Conservation (phyloP, 2,329 filamentous ascomycete genomes). For the Aspergillus nomiae region DNA sequence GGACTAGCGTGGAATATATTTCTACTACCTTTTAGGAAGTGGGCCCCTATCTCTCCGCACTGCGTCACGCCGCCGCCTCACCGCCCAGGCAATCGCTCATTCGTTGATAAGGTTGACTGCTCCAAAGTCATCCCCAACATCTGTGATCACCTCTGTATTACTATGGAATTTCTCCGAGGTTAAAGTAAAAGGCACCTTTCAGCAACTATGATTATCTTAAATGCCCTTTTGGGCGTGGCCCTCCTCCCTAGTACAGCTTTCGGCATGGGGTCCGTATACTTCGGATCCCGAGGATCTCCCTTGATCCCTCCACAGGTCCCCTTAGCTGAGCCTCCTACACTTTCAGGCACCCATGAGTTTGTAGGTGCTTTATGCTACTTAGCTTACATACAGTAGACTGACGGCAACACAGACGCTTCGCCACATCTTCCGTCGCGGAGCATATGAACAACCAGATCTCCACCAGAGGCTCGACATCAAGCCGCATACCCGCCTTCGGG, state of each 20-base stretch:
- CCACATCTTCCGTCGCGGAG: conserved; percentile 92
- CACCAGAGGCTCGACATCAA: conserved; percentile 76
- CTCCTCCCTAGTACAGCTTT: conserved; percentile 24
- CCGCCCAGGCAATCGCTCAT: conserved; percentile 14
- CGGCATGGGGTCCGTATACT: conserved; percentile 28
- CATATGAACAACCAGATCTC: conserved; percentile 73
- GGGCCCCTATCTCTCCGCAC: conserved; percentile 19
- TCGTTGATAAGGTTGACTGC: conserved; percentile 7
- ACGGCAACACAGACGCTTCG: conserved; percentile 56
- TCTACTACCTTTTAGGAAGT: not conserved
- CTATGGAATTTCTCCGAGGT: conserved; percentile 24
- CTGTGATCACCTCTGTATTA: conserved; percentile 18
- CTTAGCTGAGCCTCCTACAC: conserved; percentile 22
- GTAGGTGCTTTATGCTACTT: conserved; percentile 24
- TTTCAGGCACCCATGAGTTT: conserved; percentile 37
- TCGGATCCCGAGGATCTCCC: conserved; percentile 26
- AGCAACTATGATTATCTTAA: conserved; percentile 14
- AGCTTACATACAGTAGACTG: not conserved
- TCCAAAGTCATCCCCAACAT: conserved; percentile 16
- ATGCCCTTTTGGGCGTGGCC: conserved; percentile 25
- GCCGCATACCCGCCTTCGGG: conserved; percentile 57
- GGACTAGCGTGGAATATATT: not conserved
- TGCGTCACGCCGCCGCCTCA: conserved; percentile 27
- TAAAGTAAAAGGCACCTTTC: conserved; percentile 19
- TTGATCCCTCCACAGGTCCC: conserved; percentile 39